phyloP scores from a whole-genome alignment of 2,329 filamentous ascomycete genomes.

The Fusarium longipes region DNA sequence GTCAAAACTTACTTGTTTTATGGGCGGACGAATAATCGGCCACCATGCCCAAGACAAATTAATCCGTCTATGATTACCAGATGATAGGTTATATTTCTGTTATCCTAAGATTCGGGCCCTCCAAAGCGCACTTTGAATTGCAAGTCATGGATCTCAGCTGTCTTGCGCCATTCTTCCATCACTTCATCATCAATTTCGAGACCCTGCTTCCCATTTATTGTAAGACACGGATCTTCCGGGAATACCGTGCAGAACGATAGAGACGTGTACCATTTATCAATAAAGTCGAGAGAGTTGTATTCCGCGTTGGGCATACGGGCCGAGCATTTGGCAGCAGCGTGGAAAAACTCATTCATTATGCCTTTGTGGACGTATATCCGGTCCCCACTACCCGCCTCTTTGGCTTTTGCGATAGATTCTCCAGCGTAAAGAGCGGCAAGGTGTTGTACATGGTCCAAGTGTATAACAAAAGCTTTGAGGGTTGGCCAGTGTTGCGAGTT shows the following conservation, averaged over 20 bases:
- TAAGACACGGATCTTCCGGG: background rate
- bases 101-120: background rate
- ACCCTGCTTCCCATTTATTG: background rate
- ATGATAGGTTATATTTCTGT: no score
- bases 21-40: no score
- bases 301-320: background rate
- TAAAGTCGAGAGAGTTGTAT: background rate
- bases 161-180: background rate
- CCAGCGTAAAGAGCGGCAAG: background rate
- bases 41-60: no score
- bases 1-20: no score
- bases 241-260: background rate
- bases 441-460: background rate
- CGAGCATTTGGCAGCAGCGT: background rate
- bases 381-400: background rate
- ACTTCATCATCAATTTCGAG: background rate
- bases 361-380: background rate
- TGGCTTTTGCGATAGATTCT: background rate
- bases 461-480: background rate
- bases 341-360: background rate
- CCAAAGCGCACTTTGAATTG: background rate
- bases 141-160: background rate
- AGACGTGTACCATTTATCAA: background rate
- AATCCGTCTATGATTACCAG: no score
- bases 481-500: conserved; percentile 5